Evolutionary conservation across 768 basidiomycete species (phyloP).

Genomic region (Gautieria morchelliformis): DNA sequence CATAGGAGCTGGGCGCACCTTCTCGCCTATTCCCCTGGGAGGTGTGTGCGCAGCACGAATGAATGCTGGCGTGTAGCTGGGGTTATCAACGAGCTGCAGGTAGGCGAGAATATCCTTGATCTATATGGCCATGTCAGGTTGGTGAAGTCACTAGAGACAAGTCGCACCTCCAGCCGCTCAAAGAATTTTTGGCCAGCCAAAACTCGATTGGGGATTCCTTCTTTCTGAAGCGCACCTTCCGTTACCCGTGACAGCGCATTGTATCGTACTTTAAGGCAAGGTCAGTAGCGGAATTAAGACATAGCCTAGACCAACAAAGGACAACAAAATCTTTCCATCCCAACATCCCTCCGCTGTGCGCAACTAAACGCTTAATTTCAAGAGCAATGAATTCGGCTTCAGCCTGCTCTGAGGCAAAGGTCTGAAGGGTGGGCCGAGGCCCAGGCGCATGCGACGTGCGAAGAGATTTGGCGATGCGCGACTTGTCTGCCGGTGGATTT

Average conservation of each 20-base stretch:
- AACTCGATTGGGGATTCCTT: conserved; percentile 68
- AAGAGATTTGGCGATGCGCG: conserved; percentile 65
- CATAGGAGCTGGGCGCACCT: conserved; percentile 33
- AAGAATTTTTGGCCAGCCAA: conserved; percentile 83
- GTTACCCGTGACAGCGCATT: conserved; percentile 70
- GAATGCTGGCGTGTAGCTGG: conserved; percentile 56
- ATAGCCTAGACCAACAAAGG: conserved; percentile 43
- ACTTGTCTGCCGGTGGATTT: conserved; percentile 42
- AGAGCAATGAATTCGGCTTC: conserved; percentile 66
- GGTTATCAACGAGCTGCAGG: conserved; percentile 74
- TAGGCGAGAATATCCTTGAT: conserved; percentile 79
- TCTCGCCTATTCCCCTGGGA: conserved; percentile 63
- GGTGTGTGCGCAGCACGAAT: conserved; percentile 66
- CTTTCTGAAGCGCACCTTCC: conserved; percentile 66
- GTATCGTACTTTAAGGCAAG: conserved; percentile 53
- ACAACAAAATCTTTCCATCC: conserved; percentile 72
- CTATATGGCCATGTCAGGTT: conserved; percentile 22
- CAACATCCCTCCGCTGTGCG: conserved; percentile 61
- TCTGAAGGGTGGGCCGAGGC: conserved; percentile 45
- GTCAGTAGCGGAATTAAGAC: not conserved
- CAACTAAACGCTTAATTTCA: conserved; percentile 72
- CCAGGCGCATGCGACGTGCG: conserved; percentile 60
- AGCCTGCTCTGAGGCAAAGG: conserved; percentile 42
- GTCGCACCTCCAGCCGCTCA: conserved; percentile 61
- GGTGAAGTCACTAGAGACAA: not conserved